phyloP scores from a whole-genome alignment of 2,329 filamentous ascomycete genomes.

The Raffaelea arxii region DNA sequence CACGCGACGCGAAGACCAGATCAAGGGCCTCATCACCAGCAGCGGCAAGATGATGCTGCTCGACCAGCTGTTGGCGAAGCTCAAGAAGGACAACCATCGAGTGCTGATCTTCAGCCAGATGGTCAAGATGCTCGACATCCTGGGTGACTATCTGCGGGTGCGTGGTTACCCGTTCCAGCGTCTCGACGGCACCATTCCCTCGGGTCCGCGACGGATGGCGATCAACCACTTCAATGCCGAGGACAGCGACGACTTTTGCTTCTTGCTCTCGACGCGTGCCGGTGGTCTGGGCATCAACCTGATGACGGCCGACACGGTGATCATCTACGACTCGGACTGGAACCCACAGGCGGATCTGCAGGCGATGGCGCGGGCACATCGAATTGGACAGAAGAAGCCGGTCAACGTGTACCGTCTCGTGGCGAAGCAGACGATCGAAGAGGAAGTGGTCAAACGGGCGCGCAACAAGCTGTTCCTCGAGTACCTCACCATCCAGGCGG shows the following conservation, averaged over 20 bases:
- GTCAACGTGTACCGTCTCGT: conserved; percentile 95
- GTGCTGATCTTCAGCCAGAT: conserved; percentile 99
- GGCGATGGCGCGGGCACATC: conserved; percentile 95
- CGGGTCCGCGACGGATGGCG: conserved; percentile 77
- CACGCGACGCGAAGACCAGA: conserved; percentile 73
- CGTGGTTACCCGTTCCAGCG: conserved; percentile 94
- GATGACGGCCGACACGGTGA: conserved; percentile 96
- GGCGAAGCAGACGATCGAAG: conserved; percentile 96
- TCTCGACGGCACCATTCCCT: conserved; percentile 88
- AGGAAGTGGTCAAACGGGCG: conserved; percentile 91
- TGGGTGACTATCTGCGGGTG: conserved; percentile 86
- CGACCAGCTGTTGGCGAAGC: conserved; percentile 85
- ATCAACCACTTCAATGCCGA: conserved; percentile 99
- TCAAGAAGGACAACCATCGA: conserved; percentile 87
- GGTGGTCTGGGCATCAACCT: conserved; percentile 98
- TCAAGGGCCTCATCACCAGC: conserved; percentile 88
- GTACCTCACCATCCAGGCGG: conserved; percentile 93
- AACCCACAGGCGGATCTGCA: conserved; percentile 97
- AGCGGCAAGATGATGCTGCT: conserved; percentile 99
- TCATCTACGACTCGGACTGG: conserved; percentile 98
- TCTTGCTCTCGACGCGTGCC: conserved; percentile 86
- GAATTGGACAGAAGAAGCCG: conserved; percentile 91
- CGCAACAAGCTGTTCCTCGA: conserved; percentile 96
- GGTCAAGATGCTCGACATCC: conserved; percentile 96
- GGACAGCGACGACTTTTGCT: conserved; percentile 91